Conservation (phyloP, 208 protist genomes). For the Trypanosoma theileri region DNA sequence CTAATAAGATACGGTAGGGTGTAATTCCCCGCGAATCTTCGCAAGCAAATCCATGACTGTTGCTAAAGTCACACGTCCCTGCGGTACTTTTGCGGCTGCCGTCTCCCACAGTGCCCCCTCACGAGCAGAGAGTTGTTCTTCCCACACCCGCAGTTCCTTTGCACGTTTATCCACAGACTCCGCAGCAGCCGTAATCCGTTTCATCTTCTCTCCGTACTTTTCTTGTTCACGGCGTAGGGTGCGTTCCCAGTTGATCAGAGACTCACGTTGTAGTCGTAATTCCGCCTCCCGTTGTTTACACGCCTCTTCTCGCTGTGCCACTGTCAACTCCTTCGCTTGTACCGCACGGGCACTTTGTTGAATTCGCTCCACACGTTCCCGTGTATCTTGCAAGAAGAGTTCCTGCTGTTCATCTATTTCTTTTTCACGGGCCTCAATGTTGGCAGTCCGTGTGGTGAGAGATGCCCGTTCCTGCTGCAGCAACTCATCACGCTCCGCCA, state of each 20-base stretch:
- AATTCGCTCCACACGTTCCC: conserved; percentile 16
- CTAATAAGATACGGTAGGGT: too few relatives aligned
- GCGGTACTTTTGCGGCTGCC: conserved; percentile 12
- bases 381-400: conserved; percentile 4
- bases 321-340: not conserved
- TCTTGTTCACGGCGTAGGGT: conserved; percentile 4
- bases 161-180: not conserved
- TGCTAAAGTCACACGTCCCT: not conserved
- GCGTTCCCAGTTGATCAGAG: conserved; percentile 1
- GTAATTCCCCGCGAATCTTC: conserved; percentile 2
- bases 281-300: conserved; percentile 3
- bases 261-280: conserved; percentile 2
- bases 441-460: not conserved
- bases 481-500: not conserved
- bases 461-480: not conserved
- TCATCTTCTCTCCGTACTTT: conserved; percentile 2
- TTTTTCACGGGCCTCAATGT: conserved; percentile 9
- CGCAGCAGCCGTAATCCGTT: not conserved
- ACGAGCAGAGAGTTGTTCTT: not conserved
- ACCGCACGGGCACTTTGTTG: conserved; percentile 8
- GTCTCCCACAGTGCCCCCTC: conserved; percentile 19
- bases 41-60: conserved; percentile 1
- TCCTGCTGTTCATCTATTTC: conserved; percentile 17
- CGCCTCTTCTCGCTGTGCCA: not conserved
- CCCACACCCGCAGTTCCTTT: not conserved